phyloP scores from a whole-genome alignment of 2,329 filamentous ascomycete species.

The Arachnomyces sp. region DNA sequence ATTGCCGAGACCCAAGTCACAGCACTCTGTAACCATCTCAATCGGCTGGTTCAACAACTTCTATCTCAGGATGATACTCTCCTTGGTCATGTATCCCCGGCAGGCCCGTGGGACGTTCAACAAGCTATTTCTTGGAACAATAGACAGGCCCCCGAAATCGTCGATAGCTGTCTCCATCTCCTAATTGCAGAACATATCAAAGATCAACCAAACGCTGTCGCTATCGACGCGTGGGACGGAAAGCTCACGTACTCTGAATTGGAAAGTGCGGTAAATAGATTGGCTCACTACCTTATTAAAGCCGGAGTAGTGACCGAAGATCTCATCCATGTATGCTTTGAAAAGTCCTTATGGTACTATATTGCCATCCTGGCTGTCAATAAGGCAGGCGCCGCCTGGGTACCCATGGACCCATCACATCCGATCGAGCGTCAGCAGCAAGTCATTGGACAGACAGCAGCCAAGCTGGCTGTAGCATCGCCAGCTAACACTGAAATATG shows the following conservation, averaged over 20 bases:
- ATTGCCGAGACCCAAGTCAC: too few relatives aligned
- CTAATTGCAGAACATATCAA: slow-evolving; percentile 10
- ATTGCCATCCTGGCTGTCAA: slow-evolving; percentile 34
- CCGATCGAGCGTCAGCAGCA: slow-evolving; percentile 28
- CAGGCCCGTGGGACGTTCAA: background rate
- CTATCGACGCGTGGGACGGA: slow-evolving; percentile 19
- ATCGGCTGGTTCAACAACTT: too few relatives aligned
- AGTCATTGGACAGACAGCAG: slow-evolving; percentile 28
- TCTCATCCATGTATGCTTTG: slow-evolving; percentile 34
- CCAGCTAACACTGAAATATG: slow-evolving; percentile 22
- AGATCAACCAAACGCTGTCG: slow-evolving; percentile 12
- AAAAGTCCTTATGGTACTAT: slow-evolving; percentile 37
- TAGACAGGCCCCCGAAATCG: slow-evolving; percentile 1
- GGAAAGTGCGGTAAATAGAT: slow-evolving; percentile 14
- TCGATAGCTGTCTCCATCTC: slow-evolving; percentile 16
- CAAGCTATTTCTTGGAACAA: slow-evolving; percentile 2
- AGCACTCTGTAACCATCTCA: too few relatives aligned
- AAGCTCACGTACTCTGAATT: slow-evolving; percentile 14
- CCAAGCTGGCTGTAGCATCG: slow-evolving; percentile 28
- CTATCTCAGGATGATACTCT: too few relatives aligned
- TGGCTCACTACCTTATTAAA: slow-evolving; percentile 28
- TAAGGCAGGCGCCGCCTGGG: slow-evolving; percentile 36
- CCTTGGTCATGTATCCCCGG: too few relatives aligned
- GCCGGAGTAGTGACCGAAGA: slow-evolving; percentile 33
- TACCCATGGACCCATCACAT: slow-evolving; percentile 33